These are phyloP conservation scores for Lumnitzera littorea DNA, from an alignment of 345 rosid genomes.

Conservation along the genomic window DNA sequence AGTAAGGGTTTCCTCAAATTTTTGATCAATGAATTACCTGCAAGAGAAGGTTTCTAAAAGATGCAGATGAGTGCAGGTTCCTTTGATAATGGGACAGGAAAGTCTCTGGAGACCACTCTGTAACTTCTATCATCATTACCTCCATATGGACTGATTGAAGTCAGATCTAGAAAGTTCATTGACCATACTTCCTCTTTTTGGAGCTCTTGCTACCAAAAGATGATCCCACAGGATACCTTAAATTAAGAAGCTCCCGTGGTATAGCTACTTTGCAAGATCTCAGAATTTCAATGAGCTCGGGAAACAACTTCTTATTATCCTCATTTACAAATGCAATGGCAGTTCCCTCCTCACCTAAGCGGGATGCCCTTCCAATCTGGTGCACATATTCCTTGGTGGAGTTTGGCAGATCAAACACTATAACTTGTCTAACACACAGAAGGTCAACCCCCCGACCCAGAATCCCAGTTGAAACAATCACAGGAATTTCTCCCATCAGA, in stretches of 20 bases:
- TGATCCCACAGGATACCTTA: slow-evolving; percentile 22
- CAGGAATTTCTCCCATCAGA: slow-evolving; percentile 65
- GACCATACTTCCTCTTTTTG: slow-evolving; percentile 57
- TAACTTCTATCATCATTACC: too few species aligned
- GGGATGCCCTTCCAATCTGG: slow-evolving; percentile 83
- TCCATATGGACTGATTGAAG: too few species aligned
- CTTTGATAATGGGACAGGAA: too few species aligned
- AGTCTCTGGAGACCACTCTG: too few species aligned
- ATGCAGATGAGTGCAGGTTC: not conserved
- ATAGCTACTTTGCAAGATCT: slow-evolving; percentile 65
- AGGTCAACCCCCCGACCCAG: slow-evolving; percentile 84
- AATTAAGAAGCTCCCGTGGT: slow-evolving; percentile 63
- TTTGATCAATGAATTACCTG: not conserved
- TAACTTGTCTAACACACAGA: slow-evolving; percentile 72
- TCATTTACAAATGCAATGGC: slow-evolving; percentile 63
- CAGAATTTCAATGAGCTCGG: slow-evolving; percentile 46
- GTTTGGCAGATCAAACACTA: slow-evolving; percentile 87
- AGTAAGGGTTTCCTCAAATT: not conserved
- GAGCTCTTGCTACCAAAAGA: slow-evolving; percentile 32
- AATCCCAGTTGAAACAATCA: slow-evolving; percentile 78
- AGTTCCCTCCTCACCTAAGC: slow-evolving; percentile 66
- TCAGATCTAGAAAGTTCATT: slow-evolving; percentile 6
- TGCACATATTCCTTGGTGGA: slow-evolving; percentile 72
- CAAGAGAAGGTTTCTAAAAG: not conserved
- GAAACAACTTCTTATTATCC: slow-evolving; percentile 57